Evolutionary conservation across 805 yeast species (phyloP).

Genomic region (Lipomyces sp.): DNA sequence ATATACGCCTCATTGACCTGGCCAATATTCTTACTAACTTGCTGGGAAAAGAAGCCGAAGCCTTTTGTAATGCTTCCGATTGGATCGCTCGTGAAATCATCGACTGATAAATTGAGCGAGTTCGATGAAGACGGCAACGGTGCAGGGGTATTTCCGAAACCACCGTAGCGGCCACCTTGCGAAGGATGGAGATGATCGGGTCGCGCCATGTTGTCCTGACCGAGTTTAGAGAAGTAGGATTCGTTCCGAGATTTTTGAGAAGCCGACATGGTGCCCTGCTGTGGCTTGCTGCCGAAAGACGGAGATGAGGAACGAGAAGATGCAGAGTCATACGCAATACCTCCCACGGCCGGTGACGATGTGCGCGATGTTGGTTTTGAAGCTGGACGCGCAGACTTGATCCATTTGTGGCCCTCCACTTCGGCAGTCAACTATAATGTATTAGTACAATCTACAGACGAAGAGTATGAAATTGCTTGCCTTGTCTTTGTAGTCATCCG

Average conservation of each 20-base stretch:
- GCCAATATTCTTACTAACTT: constrained; percentile 78
- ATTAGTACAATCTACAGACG: background rate
- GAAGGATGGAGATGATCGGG: constrained; percentile 86
- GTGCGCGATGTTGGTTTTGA: constrained; percentile 22
- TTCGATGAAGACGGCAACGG: constrained; percentile 32
- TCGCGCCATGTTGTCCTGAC: constrained; percentile 69
- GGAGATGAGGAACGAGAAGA: constrained; percentile 32
- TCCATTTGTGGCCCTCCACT: constrained; percentile 72
- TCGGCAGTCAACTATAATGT: constrained; percentile 60
- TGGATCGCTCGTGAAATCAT: constrained; percentile 67
- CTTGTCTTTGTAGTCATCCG: constrained; percentile 89
- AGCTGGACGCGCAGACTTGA: constrained; percentile 51
- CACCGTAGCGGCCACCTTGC: constrained; percentile 90
- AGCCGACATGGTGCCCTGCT: constrained; percentile 23
- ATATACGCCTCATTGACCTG: constrained; percentile 89
- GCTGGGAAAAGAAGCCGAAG: constrained; percentile 90
- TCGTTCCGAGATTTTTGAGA: constrained; percentile 65
- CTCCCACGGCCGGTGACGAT: constrained; percentile 29
- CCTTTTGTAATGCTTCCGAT: constrained; percentile 89
- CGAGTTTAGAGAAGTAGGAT: constrained; percentile 78
- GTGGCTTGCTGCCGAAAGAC: constrained; percentile 37
- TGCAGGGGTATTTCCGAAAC: constrained; percentile 77
- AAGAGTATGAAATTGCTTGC: constrained; percentile 1
- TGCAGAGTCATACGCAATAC: constrained; percentile 14
- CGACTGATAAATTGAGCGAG: constrained; percentile 33